Evolutionary conservation across 2,329 filamentous ascomycete species (phyloP).

Genomic region (Hypoxylon sp.): DNA sequence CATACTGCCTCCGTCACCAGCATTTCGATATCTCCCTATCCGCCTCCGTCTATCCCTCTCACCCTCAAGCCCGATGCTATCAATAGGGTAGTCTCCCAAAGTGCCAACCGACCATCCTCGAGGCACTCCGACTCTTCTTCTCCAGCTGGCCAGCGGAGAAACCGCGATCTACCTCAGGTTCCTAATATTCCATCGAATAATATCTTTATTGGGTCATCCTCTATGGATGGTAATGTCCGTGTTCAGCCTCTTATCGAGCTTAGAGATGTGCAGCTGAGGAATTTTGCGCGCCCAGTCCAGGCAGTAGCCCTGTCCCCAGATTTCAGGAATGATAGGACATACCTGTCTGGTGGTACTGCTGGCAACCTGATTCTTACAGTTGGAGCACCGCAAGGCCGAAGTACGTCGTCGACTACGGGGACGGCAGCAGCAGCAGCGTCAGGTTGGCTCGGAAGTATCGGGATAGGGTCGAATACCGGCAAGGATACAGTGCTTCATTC

Average conservation of each 20-base stretch:
- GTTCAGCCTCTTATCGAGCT: slow-evolving; percentile 88
- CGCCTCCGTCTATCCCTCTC: slow-evolving; percentile 72
- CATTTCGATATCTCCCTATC: slow-evolving; percentile 90
- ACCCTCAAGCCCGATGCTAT: slow-evolving; percentile 60
- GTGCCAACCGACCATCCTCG: slow-evolving; percentile 56
- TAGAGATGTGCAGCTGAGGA: slow-evolving; percentile 91
- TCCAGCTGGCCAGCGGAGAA: slow-evolving; percentile 57
- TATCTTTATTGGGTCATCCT: slow-evolving; percentile 93
- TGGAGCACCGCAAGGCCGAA: slow-evolving; percentile 83
- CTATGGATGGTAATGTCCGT: slow-evolving; percentile 95
- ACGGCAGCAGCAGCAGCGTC: slow-evolving; percentile 87
- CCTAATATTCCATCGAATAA: slow-evolving; percentile 87
- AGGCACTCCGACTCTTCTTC: slow-evolving; percentile 60
- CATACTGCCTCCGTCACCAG: slow-evolving; percentile 92
- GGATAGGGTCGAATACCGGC: slow-evolving; percentile 81
- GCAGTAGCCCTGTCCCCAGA: slow-evolving; percentile 95
- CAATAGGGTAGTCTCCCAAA: slow-evolving; percentile 56
- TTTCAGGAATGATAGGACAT: slow-evolving; percentile 89
- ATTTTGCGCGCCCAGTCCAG: slow-evolving; percentile 94
- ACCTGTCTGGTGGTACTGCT: slow-evolving; percentile 90
- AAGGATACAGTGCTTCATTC: slow-evolving; percentile 91
- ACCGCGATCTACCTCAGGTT: slow-evolving; percentile 67
- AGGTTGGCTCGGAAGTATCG: slow-evolving; percentile 92
- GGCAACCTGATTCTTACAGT: slow-evolving; percentile 89
- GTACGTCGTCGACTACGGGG: slow-evolving; percentile 87